Evolutionary conservation across 345 rosid genomes (phyloP).

Genomic region (Heritiera littoralis): DNA sequence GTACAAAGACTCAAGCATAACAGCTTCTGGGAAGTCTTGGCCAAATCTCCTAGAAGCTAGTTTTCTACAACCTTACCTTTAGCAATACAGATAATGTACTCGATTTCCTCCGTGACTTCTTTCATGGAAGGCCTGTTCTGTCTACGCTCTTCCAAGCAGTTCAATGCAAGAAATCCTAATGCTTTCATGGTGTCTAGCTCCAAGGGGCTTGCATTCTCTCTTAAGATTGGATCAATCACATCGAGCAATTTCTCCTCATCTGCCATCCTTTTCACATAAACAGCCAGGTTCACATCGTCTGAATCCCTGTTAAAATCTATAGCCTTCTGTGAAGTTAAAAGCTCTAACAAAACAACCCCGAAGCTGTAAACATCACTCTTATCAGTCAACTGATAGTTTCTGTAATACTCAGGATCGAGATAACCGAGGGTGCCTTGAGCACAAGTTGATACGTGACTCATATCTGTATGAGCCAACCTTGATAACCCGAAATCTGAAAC

Average conservation of each 20-base stretch:
- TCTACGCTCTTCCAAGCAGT: conserved; percentile 60
- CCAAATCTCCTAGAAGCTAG: neutral
- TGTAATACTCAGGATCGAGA: conserved; percentile 63
- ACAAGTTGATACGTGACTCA: conserved; percentile 54
- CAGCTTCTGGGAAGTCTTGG: no score
- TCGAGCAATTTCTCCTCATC: conserved; percentile 48
- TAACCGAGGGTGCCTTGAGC: conserved; percentile 68
- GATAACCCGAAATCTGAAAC: conserved; percentile 65
- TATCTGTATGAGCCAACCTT: conserved; percentile 43
- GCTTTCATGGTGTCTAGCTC: conserved; percentile 58
- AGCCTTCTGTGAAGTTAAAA: conserved; percentile 52
- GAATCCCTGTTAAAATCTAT: conserved; percentile 58
- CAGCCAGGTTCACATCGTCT: conserved; percentile 58
- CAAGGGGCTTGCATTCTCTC: conserved; percentile 28
- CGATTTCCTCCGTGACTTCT: conserved; percentile 55
- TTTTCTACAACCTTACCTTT: neutral
- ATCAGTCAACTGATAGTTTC: conserved; percentile 58
- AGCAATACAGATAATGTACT: conserved; percentile 41
- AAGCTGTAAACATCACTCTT: conserved; percentile 72
- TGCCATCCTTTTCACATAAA: conserved; percentile 40
- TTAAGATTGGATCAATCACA: conserved; percentile 42
- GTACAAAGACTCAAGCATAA: neutral
- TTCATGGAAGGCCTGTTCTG: conserved; percentile 70
- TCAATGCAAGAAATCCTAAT: conserved; percentile 41
- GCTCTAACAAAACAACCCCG: conserved; percentile 65